Evolutionary conservation across 2,329 filamentous ascomycete species (phyloP).

Genomic region (Knoxdaviesia capensis): DNA sequence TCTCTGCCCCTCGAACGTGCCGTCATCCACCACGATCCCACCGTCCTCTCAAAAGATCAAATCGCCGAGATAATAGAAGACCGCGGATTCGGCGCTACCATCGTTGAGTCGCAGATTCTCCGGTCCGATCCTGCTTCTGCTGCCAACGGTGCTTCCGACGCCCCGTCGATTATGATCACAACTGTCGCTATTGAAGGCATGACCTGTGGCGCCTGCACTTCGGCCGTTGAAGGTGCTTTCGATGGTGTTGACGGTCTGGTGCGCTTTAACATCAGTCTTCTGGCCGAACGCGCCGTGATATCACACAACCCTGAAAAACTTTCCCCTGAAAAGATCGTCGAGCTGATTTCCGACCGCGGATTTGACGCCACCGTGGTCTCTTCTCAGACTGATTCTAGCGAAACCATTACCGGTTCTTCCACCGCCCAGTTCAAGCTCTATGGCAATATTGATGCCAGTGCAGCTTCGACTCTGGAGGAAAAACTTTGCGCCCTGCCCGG

Average conservation of each 20-base stretch:
- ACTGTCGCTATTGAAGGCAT: constrained; percentile 87
- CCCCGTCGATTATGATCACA: constrained; percentile 38
- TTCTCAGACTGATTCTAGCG: constrained; percentile 39
- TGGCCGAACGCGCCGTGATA: constrained; percentile 81
- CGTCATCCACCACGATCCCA: constrained; percentile 61
- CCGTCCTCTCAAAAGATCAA: constrained; percentile 26
- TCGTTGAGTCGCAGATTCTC: constrained; percentile 44
- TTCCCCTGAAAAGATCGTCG: constrained; percentile 50
- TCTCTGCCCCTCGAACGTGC: constrained; percentile 69
- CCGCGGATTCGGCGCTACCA: constrained; percentile 60
- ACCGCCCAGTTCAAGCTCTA: constrained; percentile 68
- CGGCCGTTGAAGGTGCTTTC: constrained; percentile 72
- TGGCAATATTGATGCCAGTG: constrained; percentile 50
- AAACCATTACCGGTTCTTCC: constrained; percentile 32
- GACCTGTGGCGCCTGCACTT: constrained; percentile 94
- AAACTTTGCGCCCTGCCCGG: constrained; percentile 45
- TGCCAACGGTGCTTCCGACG: constrained; percentile 7
- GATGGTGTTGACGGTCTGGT: constrained; percentile 54
- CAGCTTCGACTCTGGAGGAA: constrained; percentile 54
- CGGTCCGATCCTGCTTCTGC: constrained; percentile 15
- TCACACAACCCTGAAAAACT: constrained; percentile 60
- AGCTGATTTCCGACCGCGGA: constrained; percentile 73
- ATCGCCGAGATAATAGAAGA: constrained; percentile 44
- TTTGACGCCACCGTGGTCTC: constrained; percentile 76
- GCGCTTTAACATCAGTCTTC: constrained; percentile 84